Conservation (phyloP, 2,329 filamentous ascomycete species). For the Botrytis aclada region DNA sequence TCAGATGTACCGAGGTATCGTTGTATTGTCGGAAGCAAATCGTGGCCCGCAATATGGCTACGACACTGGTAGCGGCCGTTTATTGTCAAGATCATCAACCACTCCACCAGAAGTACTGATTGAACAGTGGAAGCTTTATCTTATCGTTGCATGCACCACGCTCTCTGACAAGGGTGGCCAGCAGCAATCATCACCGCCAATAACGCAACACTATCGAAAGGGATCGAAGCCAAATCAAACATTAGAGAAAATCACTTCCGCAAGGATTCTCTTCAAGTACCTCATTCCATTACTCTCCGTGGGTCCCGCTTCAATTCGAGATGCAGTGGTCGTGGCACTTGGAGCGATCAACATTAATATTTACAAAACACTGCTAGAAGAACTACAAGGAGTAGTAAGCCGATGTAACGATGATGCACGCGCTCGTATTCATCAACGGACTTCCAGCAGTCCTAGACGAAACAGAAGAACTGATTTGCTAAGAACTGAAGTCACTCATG, state of each 20-base stretch:
- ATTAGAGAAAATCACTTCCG: slow-evolving; percentile 80
- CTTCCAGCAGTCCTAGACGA: slow-evolving; percentile 74
- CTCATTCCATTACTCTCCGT: slow-evolving; percentile 84
- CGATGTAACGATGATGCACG: slow-evolving; percentile 88
- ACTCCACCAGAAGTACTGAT: slow-evolving; percentile 83
- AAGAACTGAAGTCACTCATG: slow-evolving; percentile 90
- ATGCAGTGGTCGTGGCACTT: slow-evolving; percentile 86
- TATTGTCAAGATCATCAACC: slow-evolving; percentile 53
- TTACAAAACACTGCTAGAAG: slow-evolving; percentile 86
- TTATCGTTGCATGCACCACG: slow-evolving; percentile 96
- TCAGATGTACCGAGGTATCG: slow-evolving; percentile 87
- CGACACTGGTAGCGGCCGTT: slow-evolving; percentile 50
- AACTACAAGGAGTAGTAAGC: slow-evolving; percentile 80
- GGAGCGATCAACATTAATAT: slow-evolving; percentile 95
- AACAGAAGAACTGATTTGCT: slow-evolving; percentile 83
- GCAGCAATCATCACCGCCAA: slow-evolving; percentile 54
- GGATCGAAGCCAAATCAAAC: slow-evolving; percentile 67
- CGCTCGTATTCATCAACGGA: slow-evolving; percentile 80
- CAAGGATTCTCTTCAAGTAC: slow-evolving; percentile 83
- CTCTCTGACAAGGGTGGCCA: slow-evolving; percentile 75
- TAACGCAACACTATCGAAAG: slow-evolving; percentile 75
- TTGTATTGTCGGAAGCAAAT: slow-evolving; percentile 70
- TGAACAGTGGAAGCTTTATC: slow-evolving; percentile 96
- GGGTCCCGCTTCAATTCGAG: slow-evolving; percentile 75
- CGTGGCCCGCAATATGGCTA: slow-evolving; percentile 62